phyloP scores from a whole-genome alignment of 768 basidiomycete species.

The Xerocomellus chrysenteron region DNA sequence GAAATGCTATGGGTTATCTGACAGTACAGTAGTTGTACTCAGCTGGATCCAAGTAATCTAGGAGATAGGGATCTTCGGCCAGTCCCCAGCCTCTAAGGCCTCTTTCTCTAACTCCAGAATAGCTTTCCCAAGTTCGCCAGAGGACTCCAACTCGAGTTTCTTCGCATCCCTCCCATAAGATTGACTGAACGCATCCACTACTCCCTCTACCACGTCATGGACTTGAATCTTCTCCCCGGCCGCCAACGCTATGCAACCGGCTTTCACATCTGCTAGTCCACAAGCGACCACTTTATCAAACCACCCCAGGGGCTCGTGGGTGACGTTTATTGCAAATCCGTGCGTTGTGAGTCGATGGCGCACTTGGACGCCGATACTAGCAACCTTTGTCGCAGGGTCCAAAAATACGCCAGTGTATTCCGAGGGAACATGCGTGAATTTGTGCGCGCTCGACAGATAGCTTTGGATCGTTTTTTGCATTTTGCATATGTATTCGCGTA shows the following conservation, averaged over 20 bases:
- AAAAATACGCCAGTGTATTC: conserved; percentile 92
- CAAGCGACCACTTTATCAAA: conserved; percentile 89
- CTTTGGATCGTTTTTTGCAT: conserved; percentile 70
- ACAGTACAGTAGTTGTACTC: too few species aligned
- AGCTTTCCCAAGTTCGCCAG: conserved; percentile 47
- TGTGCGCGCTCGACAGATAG: conserved; percentile 62
- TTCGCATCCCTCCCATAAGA: conserved; percentile 50
- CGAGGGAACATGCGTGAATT: conserved; percentile 54
- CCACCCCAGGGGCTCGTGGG: conserved; percentile 77
- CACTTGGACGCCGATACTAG: conserved; percentile 95
- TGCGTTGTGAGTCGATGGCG: conserved; percentile 93
- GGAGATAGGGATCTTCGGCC: conserved; percentile 30
- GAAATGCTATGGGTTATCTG: too few species aligned
- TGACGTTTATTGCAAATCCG: conserved; percentile 92
- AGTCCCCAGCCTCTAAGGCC: conserved; percentile 41
- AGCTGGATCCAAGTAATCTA: background rate
- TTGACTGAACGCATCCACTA: conserved; percentile 49
- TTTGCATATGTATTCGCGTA: conserved; percentile 81
- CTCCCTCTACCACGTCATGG: conserved; percentile 48
- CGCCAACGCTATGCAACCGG: conserved; percentile 61
- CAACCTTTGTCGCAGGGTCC: conserved; percentile 75
- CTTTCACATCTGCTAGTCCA: conserved; percentile 80
- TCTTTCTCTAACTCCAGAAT: conserved; percentile 49
- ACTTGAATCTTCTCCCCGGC: conserved; percentile 42
- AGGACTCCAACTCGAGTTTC: conserved; percentile 40